A percentile compares a stretch with the other conserved stretches of the same genome.
Evolutionary conservation across 352 stramenopile species (phyloP).

Genomic region (Phytophthora europaea): DNA sequence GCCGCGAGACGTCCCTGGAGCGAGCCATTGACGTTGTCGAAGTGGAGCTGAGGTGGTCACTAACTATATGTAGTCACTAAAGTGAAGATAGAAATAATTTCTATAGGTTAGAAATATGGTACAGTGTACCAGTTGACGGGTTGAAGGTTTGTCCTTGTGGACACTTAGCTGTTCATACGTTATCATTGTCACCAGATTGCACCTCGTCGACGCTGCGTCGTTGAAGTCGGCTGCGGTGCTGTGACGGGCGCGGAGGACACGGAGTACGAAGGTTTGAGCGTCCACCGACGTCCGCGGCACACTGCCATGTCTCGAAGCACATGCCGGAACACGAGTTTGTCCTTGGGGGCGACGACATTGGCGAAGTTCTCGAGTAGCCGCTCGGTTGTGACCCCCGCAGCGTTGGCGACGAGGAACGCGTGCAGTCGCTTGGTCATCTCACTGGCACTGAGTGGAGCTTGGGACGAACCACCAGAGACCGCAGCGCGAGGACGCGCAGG

Average conservation of each 20-base stretch:
- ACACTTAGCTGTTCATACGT: background rate
- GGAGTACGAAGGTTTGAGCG: conserved; percentile 71
- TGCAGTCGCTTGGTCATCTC: conserved; percentile 84
- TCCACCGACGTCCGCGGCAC: conserved; percentile 76
- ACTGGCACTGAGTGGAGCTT: conserved; percentile 42
- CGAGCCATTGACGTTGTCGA: conserved; percentile 26
- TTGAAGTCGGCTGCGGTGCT: background rate
- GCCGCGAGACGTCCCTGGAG: conserved; percentile 21
- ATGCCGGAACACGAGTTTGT: conserved; percentile 91
- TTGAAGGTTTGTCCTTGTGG: background rate
- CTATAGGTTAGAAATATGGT: background rate
- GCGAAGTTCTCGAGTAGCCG: conserved; percentile 91
- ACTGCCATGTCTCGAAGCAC: conserved; percentile 86
- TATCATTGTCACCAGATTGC: background rate
- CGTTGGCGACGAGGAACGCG: conserved; percentile 75
- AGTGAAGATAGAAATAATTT: background rate
- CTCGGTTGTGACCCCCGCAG: conserved; percentile 86
- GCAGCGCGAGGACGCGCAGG: background rate
- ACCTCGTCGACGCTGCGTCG: background rate
- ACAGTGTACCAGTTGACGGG: background rate
- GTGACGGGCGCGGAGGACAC: background rate
- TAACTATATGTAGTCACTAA: background rate
- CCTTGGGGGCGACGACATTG: conserved; percentile 82
- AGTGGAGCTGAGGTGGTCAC: background rate
- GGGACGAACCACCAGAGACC: background rate